Evolutionary conservation across 352 stramenopile genomes (phyloP).

Genomic region (Detonula confervacea): DNA sequence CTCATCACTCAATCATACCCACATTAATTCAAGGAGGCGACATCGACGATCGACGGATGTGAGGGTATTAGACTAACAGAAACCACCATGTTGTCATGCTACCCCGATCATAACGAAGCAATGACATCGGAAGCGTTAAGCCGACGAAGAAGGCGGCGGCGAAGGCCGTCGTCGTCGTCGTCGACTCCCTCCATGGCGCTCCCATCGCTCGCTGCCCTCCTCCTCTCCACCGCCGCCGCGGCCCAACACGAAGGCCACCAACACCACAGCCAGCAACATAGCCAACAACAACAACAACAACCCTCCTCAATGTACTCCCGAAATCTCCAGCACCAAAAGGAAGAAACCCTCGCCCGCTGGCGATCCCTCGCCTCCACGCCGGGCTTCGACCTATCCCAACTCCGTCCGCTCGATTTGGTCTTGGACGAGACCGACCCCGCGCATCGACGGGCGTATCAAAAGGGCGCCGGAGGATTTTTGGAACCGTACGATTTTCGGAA

Average conservation of each 20-base stretch:
- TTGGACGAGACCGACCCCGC: constrained; percentile 3
- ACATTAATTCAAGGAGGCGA: too few species aligned
- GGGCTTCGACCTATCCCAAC: background rate
- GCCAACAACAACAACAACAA: background rate
- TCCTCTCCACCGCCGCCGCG: background rate
- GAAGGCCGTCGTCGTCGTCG: background rate
- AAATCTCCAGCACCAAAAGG: background rate
- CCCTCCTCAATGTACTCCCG: background rate
- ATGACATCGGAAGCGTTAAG: background rate
- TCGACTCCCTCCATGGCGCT: background rate
- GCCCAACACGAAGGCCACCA: background rate
- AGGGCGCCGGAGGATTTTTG: constrained; percentile 30
- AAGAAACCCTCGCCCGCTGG: constrained; percentile 8
- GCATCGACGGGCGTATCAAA: constrained; percentile 25
- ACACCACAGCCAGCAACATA: background rate
- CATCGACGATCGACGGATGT: too few species aligned
- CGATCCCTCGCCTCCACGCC: background rate
- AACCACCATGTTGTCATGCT: too few species aligned
- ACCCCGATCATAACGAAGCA: background rate
- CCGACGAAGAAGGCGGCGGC: background rate
- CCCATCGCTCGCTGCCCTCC: background rate
- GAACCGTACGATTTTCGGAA: constrained; percentile 44
- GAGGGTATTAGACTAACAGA: too few species aligned
- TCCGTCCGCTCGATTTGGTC: constrained; percentile 21
- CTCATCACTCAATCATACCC: too few species aligned